phyloP scores from a whole-genome alignment of 1,284 basidiomycete genomes.

The Sutorius eximius region DNA sequence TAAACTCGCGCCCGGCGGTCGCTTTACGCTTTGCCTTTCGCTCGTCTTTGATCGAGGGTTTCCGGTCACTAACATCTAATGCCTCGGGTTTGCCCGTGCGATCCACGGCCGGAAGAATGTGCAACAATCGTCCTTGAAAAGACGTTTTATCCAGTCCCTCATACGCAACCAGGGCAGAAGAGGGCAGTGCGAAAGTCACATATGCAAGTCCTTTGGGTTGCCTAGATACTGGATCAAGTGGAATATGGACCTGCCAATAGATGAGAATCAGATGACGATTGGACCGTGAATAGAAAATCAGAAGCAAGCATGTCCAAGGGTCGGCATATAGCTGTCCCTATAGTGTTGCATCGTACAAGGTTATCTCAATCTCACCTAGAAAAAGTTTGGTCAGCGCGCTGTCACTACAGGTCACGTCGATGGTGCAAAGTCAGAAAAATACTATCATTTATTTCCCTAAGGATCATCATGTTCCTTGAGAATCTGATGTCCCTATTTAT shows the following conservation, averaged over 20 bases:
- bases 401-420: neutral
- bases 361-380: conserved; percentile 25
- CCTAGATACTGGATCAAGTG: conserved; percentile 66
- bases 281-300: neutral
- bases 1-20: conserved; percentile 81
- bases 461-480: conserved; percentile 55
- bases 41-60: conserved; percentile 68
- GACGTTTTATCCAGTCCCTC: conserved; percentile 80
- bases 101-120: conserved; percentile 84
- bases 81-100: conserved; percentile 50
- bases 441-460: conserved; percentile 51
- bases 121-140: conserved; percentile 90
- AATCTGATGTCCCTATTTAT: conserved; percentile 66
- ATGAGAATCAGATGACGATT: conserved; percentile 16
- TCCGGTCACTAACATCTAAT: conserved; percentile 46
- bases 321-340: neutral
- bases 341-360: neutral
- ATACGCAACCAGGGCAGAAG: conserved; percentile 76
- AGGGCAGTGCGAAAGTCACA: conserved; percentile 68
- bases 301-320: neutral
- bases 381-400: conserved; percentile 2
- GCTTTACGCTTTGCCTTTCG: conserved; percentile 71
- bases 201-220: conserved; percentile 85
- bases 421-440: conserved; percentile 29
- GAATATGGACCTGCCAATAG: conserved; percentile 73